Conservation (phyloP, 768 basidiomycete species). For the Hypsizygus marmoreus region DNA sequence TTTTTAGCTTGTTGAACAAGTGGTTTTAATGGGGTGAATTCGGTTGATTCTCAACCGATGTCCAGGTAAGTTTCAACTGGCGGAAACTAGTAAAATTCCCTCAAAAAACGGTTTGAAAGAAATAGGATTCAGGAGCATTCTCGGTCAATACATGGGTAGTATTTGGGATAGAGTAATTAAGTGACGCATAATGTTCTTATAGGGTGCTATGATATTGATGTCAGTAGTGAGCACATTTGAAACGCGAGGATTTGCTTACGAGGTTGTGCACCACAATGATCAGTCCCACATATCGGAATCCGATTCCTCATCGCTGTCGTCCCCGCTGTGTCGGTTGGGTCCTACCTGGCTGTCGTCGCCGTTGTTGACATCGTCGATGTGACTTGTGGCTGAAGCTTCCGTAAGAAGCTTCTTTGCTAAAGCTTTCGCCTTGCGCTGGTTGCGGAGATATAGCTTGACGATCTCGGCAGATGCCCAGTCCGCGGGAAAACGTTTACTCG, state of each 20-base stretch:
- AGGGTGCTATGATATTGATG: too few species aligned
- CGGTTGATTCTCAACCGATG: neutral
- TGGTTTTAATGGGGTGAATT: too few species aligned
- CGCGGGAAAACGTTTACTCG: constrained; percentile 1
- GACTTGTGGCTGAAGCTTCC: too few species aligned
- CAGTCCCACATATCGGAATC: neutral
- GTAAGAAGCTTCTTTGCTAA: neutral
- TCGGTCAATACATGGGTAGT: too few species aligned
- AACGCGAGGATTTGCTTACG: too few species aligned
- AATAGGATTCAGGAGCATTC: too few species aligned
- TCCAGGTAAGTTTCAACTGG: neutral
- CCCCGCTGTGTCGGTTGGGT: neutral
- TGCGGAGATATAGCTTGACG: constrained; percentile 6
- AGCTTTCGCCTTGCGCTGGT: constrained; percentile 1
- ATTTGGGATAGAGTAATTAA: too few species aligned
- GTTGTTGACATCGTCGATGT: neutral
- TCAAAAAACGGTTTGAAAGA: neutral
- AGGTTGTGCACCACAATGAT: too few species aligned
- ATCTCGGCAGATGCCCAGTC: constrained; percentile 4
- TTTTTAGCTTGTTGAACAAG: neutral
- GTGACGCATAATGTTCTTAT: too few species aligned
- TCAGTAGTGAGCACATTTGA: too few species aligned
- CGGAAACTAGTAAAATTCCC: neutral
- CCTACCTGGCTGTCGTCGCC: neutral
- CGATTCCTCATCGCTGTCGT: neutral